phyloP scores from a whole-genome alignment of 2,329 filamentous ascomycete species.

The Pestalotiopsis sp. region DNA sequence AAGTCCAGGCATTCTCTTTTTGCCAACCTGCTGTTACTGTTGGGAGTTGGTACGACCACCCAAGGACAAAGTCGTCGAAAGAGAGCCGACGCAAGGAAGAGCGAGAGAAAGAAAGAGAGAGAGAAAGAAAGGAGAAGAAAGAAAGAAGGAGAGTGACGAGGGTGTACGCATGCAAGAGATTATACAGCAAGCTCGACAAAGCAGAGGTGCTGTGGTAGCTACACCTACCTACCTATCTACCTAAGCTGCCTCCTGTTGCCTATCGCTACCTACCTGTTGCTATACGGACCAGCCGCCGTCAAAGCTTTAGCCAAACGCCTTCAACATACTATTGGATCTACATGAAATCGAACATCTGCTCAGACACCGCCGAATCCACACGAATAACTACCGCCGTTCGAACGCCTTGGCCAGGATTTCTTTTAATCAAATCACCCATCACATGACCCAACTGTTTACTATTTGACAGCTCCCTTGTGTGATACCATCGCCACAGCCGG shows the following conservation, averaged over 20 bases:
- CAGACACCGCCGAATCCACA: background rate
- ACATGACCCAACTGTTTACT: background rate
- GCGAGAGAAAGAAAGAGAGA: conserved; percentile 3
- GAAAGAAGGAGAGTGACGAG: background rate
- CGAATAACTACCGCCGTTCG: background rate
- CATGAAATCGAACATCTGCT: background rate
- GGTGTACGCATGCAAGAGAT: background rate
- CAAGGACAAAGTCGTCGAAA: conserved; percentile 1
- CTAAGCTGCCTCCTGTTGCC: background rate
- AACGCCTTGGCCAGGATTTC: background rate
- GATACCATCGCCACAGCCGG: background rate
- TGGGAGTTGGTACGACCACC: conserved; percentile 21
- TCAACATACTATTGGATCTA: background rate
- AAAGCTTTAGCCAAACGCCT: background rate
- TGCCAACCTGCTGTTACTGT: conserved; percentile 18
- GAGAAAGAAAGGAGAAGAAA: conserved; percentile 19
- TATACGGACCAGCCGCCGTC: background rate
- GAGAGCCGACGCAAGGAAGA: background rate
- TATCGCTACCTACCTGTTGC: background rate
- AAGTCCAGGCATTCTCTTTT: conserved; percentile 23
- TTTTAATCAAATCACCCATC: background rate
- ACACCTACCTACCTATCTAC: background rate
- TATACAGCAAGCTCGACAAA: background rate
- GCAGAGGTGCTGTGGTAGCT: background rate
- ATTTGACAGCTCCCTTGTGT: background rate